A percentile compares a stretch with the other conserved stretches of the same genome.
Conservation (phyloP, 805 yeast species). For the Candida mattraensis region DNA sequence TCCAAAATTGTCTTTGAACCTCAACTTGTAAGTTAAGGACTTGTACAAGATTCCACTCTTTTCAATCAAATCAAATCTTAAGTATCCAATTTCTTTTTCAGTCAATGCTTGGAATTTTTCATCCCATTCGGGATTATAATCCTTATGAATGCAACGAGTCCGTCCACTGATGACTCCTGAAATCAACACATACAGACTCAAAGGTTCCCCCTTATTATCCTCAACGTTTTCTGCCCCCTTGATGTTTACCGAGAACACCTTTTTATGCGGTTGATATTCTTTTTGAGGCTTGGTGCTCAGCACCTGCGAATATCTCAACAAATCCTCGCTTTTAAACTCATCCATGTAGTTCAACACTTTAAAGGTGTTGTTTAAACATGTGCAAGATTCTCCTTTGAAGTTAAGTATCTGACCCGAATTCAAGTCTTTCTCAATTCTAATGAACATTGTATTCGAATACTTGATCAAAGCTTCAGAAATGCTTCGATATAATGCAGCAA, state of each 20-base stretch:
- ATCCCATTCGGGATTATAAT: constrained; percentile 78
- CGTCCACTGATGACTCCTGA: constrained; percentile 35
- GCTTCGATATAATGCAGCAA: constrained; percentile 59
- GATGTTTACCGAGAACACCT: constrained; percentile 25
- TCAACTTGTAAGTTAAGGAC: constrained; percentile 16
- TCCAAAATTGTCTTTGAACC: constrained; percentile 11
- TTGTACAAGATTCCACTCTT: constrained; percentile 19
- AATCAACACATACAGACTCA: constrained; percentile 25
- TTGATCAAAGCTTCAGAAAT: constrained; percentile 59
- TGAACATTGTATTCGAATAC: constrained; percentile 43
- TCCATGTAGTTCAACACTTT: constrained; percentile 22
- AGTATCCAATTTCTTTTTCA: constrained; percentile 9
- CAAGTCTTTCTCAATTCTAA: constrained; percentile 18
- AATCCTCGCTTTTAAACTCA: constrained; percentile 12
- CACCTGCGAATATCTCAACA: constrained; percentile 15
- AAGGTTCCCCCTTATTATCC: constrained; percentile 30
- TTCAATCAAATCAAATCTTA: constrained; percentile 23
- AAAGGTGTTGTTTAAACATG: constrained; percentile 31
- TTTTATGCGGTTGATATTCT: constrained; percentile 8
- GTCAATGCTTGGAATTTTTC: constrained; percentile 67
- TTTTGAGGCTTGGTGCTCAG: constrained; percentile 7
- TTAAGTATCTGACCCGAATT: constrained; percentile 16
- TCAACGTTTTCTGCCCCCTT: constrained; percentile 33
- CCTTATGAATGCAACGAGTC: constrained; percentile 63
- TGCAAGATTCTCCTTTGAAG: constrained; percentile 27